Evolutionary conservation across 1,284 basidiomycete species (phyloP), one percentile per base, ranked within the genome.

Genomic region (Microbotryum silenes-acaulis): DNA sequence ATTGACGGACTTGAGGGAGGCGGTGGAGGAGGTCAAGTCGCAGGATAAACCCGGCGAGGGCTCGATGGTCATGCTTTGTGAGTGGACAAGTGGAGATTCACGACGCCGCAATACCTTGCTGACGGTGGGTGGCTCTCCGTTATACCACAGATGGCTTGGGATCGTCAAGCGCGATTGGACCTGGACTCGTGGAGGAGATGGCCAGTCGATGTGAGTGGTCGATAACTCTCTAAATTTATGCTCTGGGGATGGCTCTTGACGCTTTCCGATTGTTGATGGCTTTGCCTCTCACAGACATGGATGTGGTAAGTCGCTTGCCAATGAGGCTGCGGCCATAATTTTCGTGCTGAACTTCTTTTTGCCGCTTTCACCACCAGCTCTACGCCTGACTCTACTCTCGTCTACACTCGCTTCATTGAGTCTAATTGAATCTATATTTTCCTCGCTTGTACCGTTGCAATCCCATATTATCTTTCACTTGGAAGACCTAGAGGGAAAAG

Each of bases 141-240:
- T 51, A 31, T 29, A 25, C 20, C 10, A 23, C 59, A 59, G 70
- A 70, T 33, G 93, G 93, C 62, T 78, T 97, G 16, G 92, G 93
- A 21, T 83, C 85, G 52, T 89, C 87, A 57, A 94, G 87, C 65
- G 84, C 86, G 4, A 86, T 91, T 10, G 94, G 93, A 4, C 88
- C 90, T 2, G 82, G 83, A n/a, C 84, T 98, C 74, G 87, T 97
- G 12, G 84, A 83, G n/a, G 81, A 90, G 72, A 75, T 97, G 57
- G 89, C 90, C 6, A 82, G 83, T 42, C 64, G 74, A 21, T 78
- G 65, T 69, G 27, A 47, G 67, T 55, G 16, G 31, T 9, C 3
- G 7, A 2, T 25, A 18, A 3, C 0, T 33, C 27, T 20, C 2
- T 29, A 1, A 27, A 37, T 27, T 1, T 3, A 23, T 18, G 2